Base-by-base conservation (phyloP, 2,329 filamentous ascomycete species). In the Cryphonectria naterciae region DNA sequence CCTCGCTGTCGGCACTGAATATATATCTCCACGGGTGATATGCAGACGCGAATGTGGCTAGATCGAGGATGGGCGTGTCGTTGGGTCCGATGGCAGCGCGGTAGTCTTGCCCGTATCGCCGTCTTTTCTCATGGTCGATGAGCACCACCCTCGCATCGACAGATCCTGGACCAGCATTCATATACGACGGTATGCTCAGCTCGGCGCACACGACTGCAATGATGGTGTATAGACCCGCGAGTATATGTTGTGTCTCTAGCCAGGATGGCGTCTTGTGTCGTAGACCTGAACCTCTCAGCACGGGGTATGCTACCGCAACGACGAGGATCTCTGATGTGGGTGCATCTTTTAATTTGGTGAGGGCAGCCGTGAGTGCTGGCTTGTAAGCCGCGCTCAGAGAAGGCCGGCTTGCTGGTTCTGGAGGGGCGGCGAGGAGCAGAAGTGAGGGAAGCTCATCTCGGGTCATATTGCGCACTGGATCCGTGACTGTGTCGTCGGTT, bases 201-300 rank as follows among this genome's bases (percentile, higher is more conserved):
- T 89, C 85, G 17, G 90, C 88, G 73, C 92, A 93, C n/a, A 93
- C 84, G 62, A 90, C 83, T 46, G 91, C 91, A 69, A 96, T 84
- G 65, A 98, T 86, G 76, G 90, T 90, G 84, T 98, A 98, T 35
- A 97, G 78, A 37, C 88, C 88, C 2, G 92, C 92, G 32, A 98
- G 82, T 6, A 95, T 84, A n/a, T 86, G 85, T 80, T 97, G 94
- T 0, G 90, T 87, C n/a, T 86, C 81, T 46, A 85, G 78, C 86
- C 94, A 97, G 25, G 88, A 83, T 62, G 88, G 82, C 35, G 86
- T 83, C 75, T 87, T 85, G 62, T 87, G 84, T 41, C 81, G 80
- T 32, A 82, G 81, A 35, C 83, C 82, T 43, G 81, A 81, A 28
- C 87, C 85, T 63, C 85, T 81, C 17, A 94, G 84, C 67, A 91